phyloP scores from a whole-genome alignment of 2,329 filamentous ascomycete species.

The Hymenoscyphus linearis region DNA sequence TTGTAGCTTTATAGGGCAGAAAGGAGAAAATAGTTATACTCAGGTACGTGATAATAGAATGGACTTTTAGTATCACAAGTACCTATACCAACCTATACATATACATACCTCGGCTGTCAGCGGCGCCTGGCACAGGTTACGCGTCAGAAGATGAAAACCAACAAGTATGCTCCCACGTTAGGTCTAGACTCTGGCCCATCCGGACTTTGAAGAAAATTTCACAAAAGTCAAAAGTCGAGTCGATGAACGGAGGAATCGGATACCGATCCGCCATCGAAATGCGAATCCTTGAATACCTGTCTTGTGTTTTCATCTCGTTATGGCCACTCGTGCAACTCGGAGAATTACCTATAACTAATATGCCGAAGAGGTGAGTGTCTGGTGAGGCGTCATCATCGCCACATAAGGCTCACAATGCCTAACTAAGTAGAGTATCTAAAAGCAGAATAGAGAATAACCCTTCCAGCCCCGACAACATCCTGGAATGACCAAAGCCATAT shows the following conservation, averaged over 20 bases:
- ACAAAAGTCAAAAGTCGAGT: background rate
- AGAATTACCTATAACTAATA: background rate
- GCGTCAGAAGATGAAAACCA: background rate
- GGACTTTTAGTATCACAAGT: background rate
- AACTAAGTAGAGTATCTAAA: background rate
- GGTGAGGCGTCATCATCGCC: background rate
- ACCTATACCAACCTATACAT: background rate
- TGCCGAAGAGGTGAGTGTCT: background rate
- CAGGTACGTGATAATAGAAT: too few species aligned
- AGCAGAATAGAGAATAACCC: background rate
- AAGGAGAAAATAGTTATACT: too few species aligned
- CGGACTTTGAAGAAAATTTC: background rate
- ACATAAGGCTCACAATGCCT: background rate
- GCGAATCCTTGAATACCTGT: background rate
- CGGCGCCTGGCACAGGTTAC: background rate
- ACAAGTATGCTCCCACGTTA: background rate
- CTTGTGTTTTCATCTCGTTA: background rate
- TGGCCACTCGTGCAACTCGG: too few species aligned
- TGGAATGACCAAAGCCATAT: background rate
- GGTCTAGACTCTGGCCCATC: background rate
- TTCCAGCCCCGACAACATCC: background rate
- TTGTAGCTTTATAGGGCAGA: too few species aligned
- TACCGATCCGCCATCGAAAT: background rate
- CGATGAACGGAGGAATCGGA: background rate
- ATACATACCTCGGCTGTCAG: background rate